Conservation (phyloP, 495 filamentous ascomycete genomes). For the Penicillium canescens region DNA sequence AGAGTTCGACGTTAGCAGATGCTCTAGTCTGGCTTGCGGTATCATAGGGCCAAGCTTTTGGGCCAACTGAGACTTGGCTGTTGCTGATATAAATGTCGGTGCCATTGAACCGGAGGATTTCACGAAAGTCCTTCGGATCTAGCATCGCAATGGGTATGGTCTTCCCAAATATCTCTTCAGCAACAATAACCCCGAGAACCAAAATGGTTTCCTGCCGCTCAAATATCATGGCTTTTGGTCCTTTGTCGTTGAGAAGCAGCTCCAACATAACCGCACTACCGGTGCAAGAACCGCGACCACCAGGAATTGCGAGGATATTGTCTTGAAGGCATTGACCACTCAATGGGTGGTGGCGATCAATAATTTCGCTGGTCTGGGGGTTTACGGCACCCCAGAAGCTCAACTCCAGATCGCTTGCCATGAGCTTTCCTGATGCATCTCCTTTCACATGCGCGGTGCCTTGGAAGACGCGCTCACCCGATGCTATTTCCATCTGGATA, state of each 20-base stretch:
- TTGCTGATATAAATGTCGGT: slow-evolving; percentile 2
- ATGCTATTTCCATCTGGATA: too few species aligned
- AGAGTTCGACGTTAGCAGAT: background rate
- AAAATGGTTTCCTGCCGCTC: slow-evolving; percentile 29
- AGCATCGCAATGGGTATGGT: slow-evolving; percentile 29
- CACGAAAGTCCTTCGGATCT: slow-evolving; percentile 7
- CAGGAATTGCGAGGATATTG: slow-evolving; percentile 28
- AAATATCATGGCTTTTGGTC: slow-evolving; percentile 26
- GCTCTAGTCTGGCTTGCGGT: background rate
- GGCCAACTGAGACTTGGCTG: too few species aligned
- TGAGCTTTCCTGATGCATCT: slow-evolving; percentile 7
- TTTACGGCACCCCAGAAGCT: slow-evolving; percentile 38
- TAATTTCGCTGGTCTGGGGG: slow-evolving; percentile 22
- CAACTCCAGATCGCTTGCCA: slow-evolving; percentile 18
- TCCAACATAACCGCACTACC: slow-evolving; percentile 35
- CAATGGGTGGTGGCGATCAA: slow-evolving; percentile 34
- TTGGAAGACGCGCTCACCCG: too few species aligned
- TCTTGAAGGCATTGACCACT: slow-evolving; percentile 16
- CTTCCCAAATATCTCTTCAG: slow-evolving; percentile 24
- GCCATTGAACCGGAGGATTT: background rate
- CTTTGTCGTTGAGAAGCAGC: slow-evolving; percentile 22
- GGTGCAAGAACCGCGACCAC: slow-evolving; percentile 31
- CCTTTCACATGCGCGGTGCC: too few species aligned
- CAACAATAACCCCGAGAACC: slow-evolving; percentile 30
- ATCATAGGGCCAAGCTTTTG: background rate